phyloP scores from a whole-genome alignment of 2,329 filamentous ascomycete species.

The Colletotrichum trifolii region DNA sequence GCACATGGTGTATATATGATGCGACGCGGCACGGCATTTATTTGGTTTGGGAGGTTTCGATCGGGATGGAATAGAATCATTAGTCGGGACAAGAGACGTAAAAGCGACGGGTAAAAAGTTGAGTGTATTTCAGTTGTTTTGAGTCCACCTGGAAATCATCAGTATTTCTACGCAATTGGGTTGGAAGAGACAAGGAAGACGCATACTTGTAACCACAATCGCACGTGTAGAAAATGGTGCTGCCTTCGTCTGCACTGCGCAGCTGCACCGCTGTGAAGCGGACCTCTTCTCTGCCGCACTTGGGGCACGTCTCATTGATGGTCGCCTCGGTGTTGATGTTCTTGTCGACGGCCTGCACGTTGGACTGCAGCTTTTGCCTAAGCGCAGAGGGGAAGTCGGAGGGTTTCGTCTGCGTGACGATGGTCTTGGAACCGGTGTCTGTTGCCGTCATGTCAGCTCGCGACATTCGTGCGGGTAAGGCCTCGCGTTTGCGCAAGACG shows the following conservation, averaged over 20 bases:
- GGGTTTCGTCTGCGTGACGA: constrained; percentile 86
- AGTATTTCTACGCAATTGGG: constrained; percentile 37
- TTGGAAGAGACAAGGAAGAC: constrained; percentile 11
- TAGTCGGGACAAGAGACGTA: constrained; percentile 36
- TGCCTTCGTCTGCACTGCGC: constrained; percentile 93
- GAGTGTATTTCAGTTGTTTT: constrained; percentile 64
- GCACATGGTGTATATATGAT: constrained; percentile 31
- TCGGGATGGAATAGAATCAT: constrained; percentile 33
- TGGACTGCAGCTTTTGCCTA: constrained; percentile 84
- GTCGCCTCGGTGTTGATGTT: constrained; percentile 79
- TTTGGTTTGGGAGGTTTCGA: constrained; percentile 20
- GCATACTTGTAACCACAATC: constrained; percentile 86
- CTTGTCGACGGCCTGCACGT: constrained; percentile 82
- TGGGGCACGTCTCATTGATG: constrained; percentile 77
- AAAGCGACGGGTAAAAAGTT: constrained; percentile 33
- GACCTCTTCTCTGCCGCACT: constrained; percentile 85
- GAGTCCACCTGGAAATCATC: constrained; percentile 59
- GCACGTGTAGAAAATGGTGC: constrained; percentile 90
- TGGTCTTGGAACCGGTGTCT: constrained; percentile 82
- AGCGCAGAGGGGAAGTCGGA: constrained; percentile 92
- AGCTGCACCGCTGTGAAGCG: constrained; percentile 87
- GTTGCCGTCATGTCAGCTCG: background rate
- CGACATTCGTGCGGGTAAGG: no score
- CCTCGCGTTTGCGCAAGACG: constrained; percentile 26
- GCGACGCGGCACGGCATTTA: background rate